Evolutionary conservation across 208 protist genomes (phyloP).

Genomic region (Leishmania gerbilli): DNA sequence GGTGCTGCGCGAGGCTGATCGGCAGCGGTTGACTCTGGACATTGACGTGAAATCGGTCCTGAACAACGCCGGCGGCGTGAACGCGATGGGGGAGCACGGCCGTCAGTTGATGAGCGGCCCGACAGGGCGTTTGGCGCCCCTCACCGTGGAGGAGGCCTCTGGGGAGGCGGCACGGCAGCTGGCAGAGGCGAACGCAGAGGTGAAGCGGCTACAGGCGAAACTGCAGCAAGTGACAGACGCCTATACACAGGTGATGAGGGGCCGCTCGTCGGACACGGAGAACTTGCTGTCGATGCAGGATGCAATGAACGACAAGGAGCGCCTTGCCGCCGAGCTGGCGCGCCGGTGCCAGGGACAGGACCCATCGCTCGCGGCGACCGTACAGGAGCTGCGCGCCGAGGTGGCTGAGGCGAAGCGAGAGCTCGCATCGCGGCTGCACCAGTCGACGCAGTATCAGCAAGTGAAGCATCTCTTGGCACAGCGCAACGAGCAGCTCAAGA

Average conservation of each 20-base stretch:
- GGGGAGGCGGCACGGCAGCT: conserved; percentile 65
- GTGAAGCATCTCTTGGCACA: conserved; percentile 66
- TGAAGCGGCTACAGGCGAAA: conserved; percentile 63
- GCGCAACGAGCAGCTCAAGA: conserved; percentile 63
- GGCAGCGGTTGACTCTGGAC: conserved; percentile 51
- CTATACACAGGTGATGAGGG: conserved; percentile 60
- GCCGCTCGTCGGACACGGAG: conserved; percentile 46
- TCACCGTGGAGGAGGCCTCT: conserved; percentile 56
- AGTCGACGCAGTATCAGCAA: conserved; percentile 82
- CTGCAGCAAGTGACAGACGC: conserved; percentile 64
- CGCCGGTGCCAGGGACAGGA: conserved; percentile 49
- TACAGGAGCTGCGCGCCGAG: conserved; percentile 55
- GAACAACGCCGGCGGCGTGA: conserved; percentile 51
- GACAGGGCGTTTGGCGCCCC: conserved; percentile 53
- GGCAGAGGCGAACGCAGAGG: conserved; percentile 69
- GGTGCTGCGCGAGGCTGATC: conserved; percentile 69
- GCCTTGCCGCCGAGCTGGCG: conserved; percentile 36
- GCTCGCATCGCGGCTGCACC: conserved; percentile 60
- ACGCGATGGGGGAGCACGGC: conserved; percentile 54
- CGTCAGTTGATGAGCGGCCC: conserved; percentile 61
- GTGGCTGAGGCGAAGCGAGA: conserved; percentile 62
- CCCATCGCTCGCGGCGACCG: conserved; percentile 28
- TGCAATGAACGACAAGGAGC: conserved; percentile 50
- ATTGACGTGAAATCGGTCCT: conserved; percentile 57
- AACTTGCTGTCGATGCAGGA: conserved; percentile 57